phyloP scores from a whole-genome alignment of 495 filamentous ascomycete species.

The Penicillium lagena region DNA sequence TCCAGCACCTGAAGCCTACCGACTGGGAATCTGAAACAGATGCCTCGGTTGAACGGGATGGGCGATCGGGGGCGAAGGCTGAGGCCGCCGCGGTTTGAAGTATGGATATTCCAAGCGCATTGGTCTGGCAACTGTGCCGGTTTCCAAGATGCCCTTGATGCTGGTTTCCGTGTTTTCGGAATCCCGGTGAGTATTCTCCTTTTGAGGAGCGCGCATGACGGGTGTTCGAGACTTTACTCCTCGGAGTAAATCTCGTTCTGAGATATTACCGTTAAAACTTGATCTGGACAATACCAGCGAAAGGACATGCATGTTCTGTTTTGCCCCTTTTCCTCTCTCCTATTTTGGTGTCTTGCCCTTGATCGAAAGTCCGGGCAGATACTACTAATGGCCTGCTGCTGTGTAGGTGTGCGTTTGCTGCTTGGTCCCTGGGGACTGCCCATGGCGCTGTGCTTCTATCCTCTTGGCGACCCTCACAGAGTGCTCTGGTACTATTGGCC shows the following conservation, averaged over 20 bases:
- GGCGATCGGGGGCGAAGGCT: background rate
- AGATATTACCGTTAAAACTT: slow-evolving; percentile 48
- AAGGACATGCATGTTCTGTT: slow-evolving; percentile 43
- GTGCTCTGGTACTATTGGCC: too few relatives aligned
- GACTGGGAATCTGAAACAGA: slow-evolving; percentile 10
- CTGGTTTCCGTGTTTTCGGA: background rate
- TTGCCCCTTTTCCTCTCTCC: slow-evolving; percentile 5
- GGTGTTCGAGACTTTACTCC: slow-evolving; percentile 30
- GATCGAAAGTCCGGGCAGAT: slow-evolving; percentile 4
- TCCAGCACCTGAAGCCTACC: slow-evolving; percentile 20
- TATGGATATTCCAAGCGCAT: too few relatives aligned
- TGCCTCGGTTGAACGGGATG: background rate
- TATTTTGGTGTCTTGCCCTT: slow-evolving; percentile 6
- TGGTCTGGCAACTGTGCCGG: too few relatives aligned
- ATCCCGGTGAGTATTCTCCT: slow-evolving; percentile 8
- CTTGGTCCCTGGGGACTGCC: background rate
- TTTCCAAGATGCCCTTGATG: too few relatives aligned
- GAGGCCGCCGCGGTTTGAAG: slow-evolving; percentile 1
- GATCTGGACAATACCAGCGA: slow-evolving; percentile 51
- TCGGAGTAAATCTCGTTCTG: slow-evolving; percentile 30
- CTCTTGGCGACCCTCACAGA: too few relatives aligned
- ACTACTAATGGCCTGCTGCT: slow-evolving; percentile 7
- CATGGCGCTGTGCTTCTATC: too few relatives aligned
- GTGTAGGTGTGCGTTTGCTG: slow-evolving; percentile 15
- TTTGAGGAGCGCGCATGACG: slow-evolving; percentile 24